Conservation (phyloP, 1,139 yeast species). For the Pichia sp. region DNA sequence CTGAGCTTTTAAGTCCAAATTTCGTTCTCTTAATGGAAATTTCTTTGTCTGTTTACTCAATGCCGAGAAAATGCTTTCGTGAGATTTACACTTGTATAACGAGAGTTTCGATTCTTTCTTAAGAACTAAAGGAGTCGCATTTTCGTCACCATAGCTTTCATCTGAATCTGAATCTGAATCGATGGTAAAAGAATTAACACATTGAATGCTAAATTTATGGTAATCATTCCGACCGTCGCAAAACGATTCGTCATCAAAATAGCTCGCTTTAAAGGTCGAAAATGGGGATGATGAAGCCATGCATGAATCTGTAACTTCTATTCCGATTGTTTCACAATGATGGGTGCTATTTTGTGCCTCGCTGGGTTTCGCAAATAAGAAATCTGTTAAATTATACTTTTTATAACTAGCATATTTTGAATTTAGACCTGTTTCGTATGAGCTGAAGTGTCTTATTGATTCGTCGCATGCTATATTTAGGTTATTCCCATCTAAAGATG, state of each 20-base stretch:
- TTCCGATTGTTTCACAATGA: background rate
- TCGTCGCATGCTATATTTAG: slow-evolving; percentile 7
- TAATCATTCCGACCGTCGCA: background rate
- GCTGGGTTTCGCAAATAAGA: slow-evolving; percentile 5
- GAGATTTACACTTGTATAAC: slow-evolving; percentile 35
- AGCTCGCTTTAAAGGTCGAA: slow-evolving; percentile 30
- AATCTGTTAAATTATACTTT: slow-evolving; percentile 17
- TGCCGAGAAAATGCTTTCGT: slow-evolving; percentile 35
- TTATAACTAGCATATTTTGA: slow-evolving; percentile 4
- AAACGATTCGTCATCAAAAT: slow-evolving; percentile 10
- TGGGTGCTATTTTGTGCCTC: slow-evolving; percentile 9
- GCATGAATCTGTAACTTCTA: background rate
- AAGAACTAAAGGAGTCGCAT: slow-evolving; percentile 22
- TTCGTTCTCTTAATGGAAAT: slow-evolving; percentile 10
- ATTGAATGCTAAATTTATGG: background rate
- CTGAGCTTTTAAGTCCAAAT: slow-evolving; percentile 28
- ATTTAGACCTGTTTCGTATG: slow-evolving; percentile 30
- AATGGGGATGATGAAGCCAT: slow-evolving; percentile 27
- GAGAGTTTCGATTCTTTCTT: slow-evolving; percentile 24
- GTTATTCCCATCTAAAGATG: slow-evolving; percentile 4
- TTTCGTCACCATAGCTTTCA: slow-evolving; percentile 25
- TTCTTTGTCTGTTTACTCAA: slow-evolving; percentile 4
- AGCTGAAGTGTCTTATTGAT: slow-evolving; percentile 28
- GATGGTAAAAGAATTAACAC: background rate
- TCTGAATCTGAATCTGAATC: slow-evolving; percentile 19